Evolutionary conservation across 352 stramenopile species (phyloP), one percentile per base, ranked within the genome.

Genomic region (Phytopythium ostracodes): DNA sequence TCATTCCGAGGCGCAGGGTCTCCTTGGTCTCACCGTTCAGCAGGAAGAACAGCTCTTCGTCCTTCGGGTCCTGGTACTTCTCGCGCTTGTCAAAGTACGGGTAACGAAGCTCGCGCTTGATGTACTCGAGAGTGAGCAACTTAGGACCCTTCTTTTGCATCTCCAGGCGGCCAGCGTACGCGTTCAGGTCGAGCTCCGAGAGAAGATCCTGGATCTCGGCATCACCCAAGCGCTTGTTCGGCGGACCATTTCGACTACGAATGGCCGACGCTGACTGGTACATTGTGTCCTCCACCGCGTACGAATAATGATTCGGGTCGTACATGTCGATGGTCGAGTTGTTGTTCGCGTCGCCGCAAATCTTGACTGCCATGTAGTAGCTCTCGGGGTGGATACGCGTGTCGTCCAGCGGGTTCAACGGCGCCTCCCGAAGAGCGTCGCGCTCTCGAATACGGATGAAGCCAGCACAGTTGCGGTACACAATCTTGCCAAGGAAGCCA

Each of bases 291-390:
- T 96, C 88, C 9, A 96, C 88, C 4, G 85, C 86, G 50, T 94
- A 95, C 12, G 88, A 95, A 64, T 96, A 96, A 59, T 96, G 86
- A 50, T 94, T 93, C 36, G 88, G 88, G 38, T 96, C 88, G 53
- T 94, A 96, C 83, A 96, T 92, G 66, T 96, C 88, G 50, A 96
- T 95, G 4, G 86, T 95, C 36, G 86, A 94, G 65, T 96, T 95
- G 71, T 95, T 94, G 71, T 95, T 96, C 10, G 88, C 88, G 62
- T 96, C 86, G 55, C 88, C 88, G 62, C 88, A 96, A 68, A 96
- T 96, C 56, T 95, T 95, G 22, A 96, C 88, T 14, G 88, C 88
- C 88, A 96, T 96, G 65, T 94, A 96, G 65, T 96, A 96, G 43
- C 88, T 96, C 64, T 96, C 88, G 3, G 88, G 88, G 52, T 96